Percentiles rank a stretch among this genome's conserved stretches.
phyloP scores from a whole-genome alignment of 345 rosid genomes.

The Arabidopsis arenosa region DNA sequence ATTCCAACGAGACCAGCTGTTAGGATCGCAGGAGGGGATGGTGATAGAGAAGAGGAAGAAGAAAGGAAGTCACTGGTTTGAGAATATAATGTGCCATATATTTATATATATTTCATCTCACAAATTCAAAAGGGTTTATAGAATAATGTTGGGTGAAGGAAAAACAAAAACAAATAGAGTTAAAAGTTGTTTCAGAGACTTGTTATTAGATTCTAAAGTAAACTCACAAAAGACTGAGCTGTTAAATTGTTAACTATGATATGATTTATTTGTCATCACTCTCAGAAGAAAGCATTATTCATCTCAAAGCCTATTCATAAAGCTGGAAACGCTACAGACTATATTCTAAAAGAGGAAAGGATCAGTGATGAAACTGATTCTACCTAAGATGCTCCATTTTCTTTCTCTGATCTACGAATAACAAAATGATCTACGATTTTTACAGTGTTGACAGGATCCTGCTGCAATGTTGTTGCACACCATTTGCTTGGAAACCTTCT shows the following conservation, averaged over 20 bases:
- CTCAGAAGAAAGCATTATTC: neutral
- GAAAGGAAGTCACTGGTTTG: slow-evolving; percentile 66
- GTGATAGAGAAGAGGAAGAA: slow-evolving; percentile 51
- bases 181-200: slow-evolving; percentile 2
- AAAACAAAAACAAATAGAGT: slow-evolving; percentile 23
- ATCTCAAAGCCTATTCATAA: neutral
- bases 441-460: slow-evolving; percentile 73
- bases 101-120: slow-evolving; percentile 6
- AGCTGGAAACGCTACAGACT: slow-evolving; percentile 7
- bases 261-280: neutral
- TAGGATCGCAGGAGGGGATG: slow-evolving; percentile 23
- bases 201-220: slow-evolving; percentile 9
- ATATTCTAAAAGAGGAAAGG: neutral
- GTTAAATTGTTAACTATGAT: slow-evolving; percentile 6
- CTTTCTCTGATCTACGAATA: slow-evolving; percentile 48
- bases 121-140: slow-evolving; percentile 24
- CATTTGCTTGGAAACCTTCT: slow-evolving; percentile 79
- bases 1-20: slow-evolving; percentile 24
- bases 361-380: slow-evolving; percentile 50
- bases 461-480: slow-evolving; percentile 61
- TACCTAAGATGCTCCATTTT: slow-evolving; percentile 39
- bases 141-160: slow-evolving; percentile 25
- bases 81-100: slow-evolving; percentile 1
- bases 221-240: neutral
- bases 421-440: slow-evolving; percentile 73